A percentile compares a stretch with the other conserved stretches of the same genome.
These are phyloP conservation scores for Sarocladium oryzae DNA, from an alignment of 2,329 filamentous ascomycete genomes.

Conservation along the genomic window DNA sequence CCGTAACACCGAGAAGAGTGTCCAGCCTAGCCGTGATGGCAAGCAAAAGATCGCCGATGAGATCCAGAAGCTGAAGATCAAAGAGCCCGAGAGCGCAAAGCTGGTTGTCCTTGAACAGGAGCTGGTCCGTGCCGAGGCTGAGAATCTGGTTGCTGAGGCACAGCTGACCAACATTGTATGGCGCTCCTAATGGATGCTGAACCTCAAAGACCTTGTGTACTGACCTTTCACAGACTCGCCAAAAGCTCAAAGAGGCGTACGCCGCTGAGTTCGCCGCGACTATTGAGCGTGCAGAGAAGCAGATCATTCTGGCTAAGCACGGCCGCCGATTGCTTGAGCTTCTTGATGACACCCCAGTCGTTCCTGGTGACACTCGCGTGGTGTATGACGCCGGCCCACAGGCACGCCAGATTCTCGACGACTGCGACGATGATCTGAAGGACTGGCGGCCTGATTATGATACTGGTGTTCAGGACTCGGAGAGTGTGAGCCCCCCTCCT, in stretches of 20 bases:
- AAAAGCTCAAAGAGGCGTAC: conserved; percentile 94
- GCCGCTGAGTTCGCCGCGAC: conserved; percentile 81
- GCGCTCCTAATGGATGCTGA: conserved; percentile 16
- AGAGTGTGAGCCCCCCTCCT: not conserved
- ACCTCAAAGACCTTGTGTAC: not conserved
- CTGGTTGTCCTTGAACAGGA: conserved; percentile 89
- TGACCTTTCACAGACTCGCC: conserved; percentile 60
- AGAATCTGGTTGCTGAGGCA: conserved; percentile 92
- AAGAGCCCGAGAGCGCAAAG: conserved; percentile 79
- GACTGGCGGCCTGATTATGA: conserved; percentile 56
- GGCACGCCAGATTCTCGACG: conserved; percentile 81
- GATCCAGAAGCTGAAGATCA: conserved; percentile 84
- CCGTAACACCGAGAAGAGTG: conserved; percentile 89
- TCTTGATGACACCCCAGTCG: conserved; percentile 82
- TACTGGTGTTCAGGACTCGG: not conserved
- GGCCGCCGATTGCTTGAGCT: conserved; percentile 77
- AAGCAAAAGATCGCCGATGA: conserved; percentile 88
- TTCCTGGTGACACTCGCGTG: conserved; percentile 74
- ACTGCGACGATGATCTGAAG: conserved; percentile 82
- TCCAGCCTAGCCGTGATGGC: conserved; percentile 84
- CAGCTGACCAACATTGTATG: conserved; percentile 89
- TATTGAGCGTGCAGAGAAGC: conserved; percentile 95
- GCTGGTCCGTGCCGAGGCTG: conserved; percentile 89
- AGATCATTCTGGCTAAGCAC: conserved; percentile 87
- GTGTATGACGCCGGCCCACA: conserved; percentile 59